Conservation (phyloP, 225 moss, liverwort and hornwort genomes). For the Marchantia paleacea region DNA sequence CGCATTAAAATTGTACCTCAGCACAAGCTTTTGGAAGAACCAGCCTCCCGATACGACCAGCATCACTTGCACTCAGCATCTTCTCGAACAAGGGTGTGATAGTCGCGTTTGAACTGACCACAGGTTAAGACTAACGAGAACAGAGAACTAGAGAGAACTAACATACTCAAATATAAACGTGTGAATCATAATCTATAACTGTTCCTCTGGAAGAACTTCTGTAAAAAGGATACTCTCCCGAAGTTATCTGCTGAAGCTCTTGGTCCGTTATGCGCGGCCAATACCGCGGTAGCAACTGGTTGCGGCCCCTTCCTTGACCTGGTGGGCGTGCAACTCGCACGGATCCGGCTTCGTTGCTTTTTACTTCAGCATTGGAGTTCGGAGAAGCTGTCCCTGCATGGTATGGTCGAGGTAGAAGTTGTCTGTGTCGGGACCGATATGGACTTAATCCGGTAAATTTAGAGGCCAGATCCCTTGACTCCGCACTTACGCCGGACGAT, state of each 20-base stretch:
- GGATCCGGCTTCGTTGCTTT: constrained; percentile 44
- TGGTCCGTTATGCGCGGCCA: constrained; percentile 99
- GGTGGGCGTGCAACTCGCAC: constrained; percentile 97
- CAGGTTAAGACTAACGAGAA: constrained; percentile 48
- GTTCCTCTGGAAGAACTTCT: background rate
- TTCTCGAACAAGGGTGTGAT: constrained; percentile 96
- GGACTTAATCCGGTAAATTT: constrained; percentile 42
- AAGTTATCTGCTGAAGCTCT: constrained; percentile 93
- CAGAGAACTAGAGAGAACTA: background rate
- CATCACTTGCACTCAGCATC: constrained; percentile 96
- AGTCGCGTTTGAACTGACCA: constrained; percentile 61
- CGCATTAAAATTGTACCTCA: constrained; percentile 47
- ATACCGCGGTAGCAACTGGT: constrained; percentile 89
- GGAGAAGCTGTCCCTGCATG: constrained; percentile 34
- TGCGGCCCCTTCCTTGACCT: constrained; percentile 96
- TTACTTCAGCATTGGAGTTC: constrained; percentile 44
- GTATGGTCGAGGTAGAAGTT: constrained; percentile 47
- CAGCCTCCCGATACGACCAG: constrained; percentile 92
- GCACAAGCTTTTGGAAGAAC: constrained; percentile 99
- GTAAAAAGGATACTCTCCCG: constrained; percentile 90
- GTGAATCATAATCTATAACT: too few species aligned
- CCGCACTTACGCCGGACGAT: constrained; percentile 32
- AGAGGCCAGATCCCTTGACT: constrained; percentile 40
- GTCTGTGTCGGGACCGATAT: constrained; percentile 45
- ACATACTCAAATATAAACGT: background rate